Conservation (phyloP, 345 rosid species). For the Dipteronia dyeriana region DNA sequence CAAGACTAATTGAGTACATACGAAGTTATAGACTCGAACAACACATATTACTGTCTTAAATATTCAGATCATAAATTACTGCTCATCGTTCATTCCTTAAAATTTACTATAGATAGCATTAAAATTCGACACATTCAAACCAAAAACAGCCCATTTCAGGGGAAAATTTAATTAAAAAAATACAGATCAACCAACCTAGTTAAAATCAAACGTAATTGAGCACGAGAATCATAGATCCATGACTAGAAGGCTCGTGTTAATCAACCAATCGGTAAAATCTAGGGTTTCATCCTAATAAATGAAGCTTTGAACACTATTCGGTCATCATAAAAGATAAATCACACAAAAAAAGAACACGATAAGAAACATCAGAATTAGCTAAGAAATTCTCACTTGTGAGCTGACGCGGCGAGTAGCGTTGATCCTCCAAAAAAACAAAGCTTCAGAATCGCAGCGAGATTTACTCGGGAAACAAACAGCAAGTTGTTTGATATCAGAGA, state of each 20-base stretch:
- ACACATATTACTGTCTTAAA: not conserved
- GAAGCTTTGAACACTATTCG: not conserved
- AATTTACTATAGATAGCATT: not conserved
- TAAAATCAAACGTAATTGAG: slow-evolving; percentile 9
- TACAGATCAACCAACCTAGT: slow-evolving; percentile 7
- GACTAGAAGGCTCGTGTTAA: not conserved
- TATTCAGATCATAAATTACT: slow-evolving; percentile 10
- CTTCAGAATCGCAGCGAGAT: slow-evolving; percentile 19
- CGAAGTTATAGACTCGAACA: not conserved
- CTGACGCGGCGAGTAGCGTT: slow-evolving; percentile 25
- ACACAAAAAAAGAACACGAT: not conserved
- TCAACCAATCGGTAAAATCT: slow-evolving; percentile 1
- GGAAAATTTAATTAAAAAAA: too few relatives aligned
- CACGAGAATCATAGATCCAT: slow-evolving; percentile 24
- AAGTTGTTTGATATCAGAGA: too few relatives aligned
- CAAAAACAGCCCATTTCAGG: too few relatives aligned
- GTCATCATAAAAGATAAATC: not conserved
- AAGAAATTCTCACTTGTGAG: slow-evolving; percentile 10
- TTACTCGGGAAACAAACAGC: slow-evolving; percentile 16
- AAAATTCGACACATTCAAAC: not conserved
- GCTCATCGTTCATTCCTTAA: not conserved
- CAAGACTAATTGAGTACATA: not conserved
- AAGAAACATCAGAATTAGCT: not conserved
- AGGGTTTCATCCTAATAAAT: not conserved
- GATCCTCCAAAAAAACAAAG: slow-evolving; percentile 6